Percentiles rank a stretch among this genome's conserved stretches.
phyloP scores from a whole-genome alignment of 192 early-diverging fungal genomes.

The Podila epicladia region DNA sequence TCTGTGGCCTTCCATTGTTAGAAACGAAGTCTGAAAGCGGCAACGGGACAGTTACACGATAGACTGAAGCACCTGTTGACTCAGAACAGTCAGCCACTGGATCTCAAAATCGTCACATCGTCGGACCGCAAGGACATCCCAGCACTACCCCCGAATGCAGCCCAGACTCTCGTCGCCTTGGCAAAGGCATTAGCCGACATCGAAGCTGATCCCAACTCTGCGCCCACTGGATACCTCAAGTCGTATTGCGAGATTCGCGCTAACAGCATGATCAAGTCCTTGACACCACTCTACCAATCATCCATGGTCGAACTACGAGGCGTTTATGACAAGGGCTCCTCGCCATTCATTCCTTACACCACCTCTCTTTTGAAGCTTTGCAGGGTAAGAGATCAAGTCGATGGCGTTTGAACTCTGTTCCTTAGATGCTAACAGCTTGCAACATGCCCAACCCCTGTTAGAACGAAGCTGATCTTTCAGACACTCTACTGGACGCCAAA shows the following conservation, averaged over 20 bases:
- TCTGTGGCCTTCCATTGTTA: background rate
- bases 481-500: slow-evolving; percentile 63
- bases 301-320: slow-evolving; percentile 57
- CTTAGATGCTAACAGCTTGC: too few relatives aligned
- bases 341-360: slow-evolving; percentile 69
- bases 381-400: slow-evolving; percentile 55
- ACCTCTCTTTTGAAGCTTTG: slow-evolving; percentile 67
- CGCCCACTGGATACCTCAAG: slow-evolving; percentile 61
- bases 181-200: slow-evolving; percentile 61
- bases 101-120: slow-evolving; percentile 45
- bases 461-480: slow-evolving; percentile 70
- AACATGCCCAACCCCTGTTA: slow-evolving; percentile 14
- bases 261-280: slow-evolving; percentile 65
- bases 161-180: slow-evolving; percentile 44
- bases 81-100: slow-evolving; percentile 28
- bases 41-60: slow-evolving; percentile 32
- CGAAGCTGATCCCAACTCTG: slow-evolving; percentile 58
- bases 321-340: slow-evolving; percentile 70
- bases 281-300: slow-evolving; percentile 58
- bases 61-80: slow-evolving; percentile 21
- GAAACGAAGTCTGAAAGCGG: slow-evolving; percentile 47
- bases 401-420: background rate
- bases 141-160: slow-evolving; percentile 23
- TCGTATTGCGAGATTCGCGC: slow-evolving; percentile 78
- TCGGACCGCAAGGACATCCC: slow-evolving; percentile 54